These are phyloP conservation scores for Pseudozyma tsukubaensis DNA, from an alignment of 1,284 basidiomycete species.

Conservation along the genomic window DNA sequence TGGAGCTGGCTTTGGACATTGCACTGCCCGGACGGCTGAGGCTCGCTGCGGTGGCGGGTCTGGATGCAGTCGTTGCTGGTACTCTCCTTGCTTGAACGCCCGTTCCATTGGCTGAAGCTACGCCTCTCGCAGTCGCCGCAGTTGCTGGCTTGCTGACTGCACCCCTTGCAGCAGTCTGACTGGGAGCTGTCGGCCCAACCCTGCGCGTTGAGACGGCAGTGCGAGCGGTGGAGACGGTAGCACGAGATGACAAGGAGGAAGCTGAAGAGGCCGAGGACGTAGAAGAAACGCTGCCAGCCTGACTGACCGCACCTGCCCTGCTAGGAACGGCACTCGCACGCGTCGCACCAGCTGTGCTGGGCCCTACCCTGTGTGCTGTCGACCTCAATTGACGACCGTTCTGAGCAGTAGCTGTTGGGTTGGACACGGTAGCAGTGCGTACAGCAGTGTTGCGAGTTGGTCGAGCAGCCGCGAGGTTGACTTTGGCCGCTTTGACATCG, in stretches of 20 bases:
- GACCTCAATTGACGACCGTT: constrained; percentile 31
- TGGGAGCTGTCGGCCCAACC: constrained; percentile 20
- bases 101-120: constrained; percentile 11
- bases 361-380: constrained; percentile 12
- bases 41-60: constrained; percentile 12
- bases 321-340: constrained; percentile 20
- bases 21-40: constrained; percentile 40
- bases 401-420: constrained; percentile 2
- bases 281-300: constrained; percentile 44
- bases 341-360: neutral
- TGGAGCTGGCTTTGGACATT: constrained; percentile 46
- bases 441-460: constrained; percentile 25
- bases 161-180: constrained; percentile 13
- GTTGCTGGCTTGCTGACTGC: constrained; percentile 14
- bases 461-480: constrained; percentile 1
- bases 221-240: constrained; percentile 36
- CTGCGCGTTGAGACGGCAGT: constrained; percentile 33
- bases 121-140: constrained; percentile 6
- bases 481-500: constrained; percentile 37
- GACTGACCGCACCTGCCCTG: constrained; percentile 36
- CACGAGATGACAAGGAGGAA: constrained; percentile 31
- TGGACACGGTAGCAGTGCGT: constrained; percentile 24
- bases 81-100: constrained; percentile 11
- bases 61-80: constrained; percentile 3
- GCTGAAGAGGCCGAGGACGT: constrained; percentile 35